A percentile compares a stretch with the other conserved stretches of the same genome.
Evolutionary conservation across 352 stramenopile species (phyloP).

Genomic region (Pythium dissotocum): DNA sequence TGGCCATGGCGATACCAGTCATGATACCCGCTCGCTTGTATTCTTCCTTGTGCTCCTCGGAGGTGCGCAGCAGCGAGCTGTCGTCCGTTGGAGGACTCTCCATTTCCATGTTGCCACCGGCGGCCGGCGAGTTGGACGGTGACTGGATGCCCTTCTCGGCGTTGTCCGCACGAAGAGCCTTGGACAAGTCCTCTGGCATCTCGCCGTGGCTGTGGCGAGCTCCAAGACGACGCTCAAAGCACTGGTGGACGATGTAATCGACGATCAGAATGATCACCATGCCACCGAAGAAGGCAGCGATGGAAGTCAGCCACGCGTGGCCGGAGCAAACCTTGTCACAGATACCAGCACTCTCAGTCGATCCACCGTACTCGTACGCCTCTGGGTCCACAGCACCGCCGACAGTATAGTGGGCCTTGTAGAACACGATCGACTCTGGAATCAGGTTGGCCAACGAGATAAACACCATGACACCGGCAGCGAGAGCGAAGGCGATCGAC

Average conservation of each 20-base stretch:
- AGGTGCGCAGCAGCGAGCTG: slow-evolving; percentile 13
- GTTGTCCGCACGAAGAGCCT: slow-evolving; percentile 4
- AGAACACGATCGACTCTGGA: slow-evolving; percentile 56
- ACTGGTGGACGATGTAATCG: slow-evolving; percentile 60
- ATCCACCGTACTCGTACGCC: slow-evolving; percentile 60
- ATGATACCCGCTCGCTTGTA: slow-evolving; percentile 89
- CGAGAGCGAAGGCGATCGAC: slow-evolving; percentile 70
- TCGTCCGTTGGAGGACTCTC: slow-evolving; percentile 9
- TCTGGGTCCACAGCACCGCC: slow-evolving; percentile 55
- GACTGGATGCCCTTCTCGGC: slow-evolving; percentile 21
- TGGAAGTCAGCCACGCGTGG: slow-evolving; percentile 61
- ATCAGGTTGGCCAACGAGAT: slow-evolving; percentile 74
- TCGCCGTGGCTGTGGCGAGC: slow-evolving; percentile 35
- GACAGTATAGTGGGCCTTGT: slow-evolving; percentile 54
- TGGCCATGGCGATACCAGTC: slow-evolving; percentile 93
- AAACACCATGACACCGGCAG: slow-evolving; percentile 76
- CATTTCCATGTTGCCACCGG: not conserved
- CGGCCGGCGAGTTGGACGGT: slow-evolving; percentile 22
- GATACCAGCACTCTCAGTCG: slow-evolving; percentile 34
- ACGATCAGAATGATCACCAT: slow-evolving; percentile 67
- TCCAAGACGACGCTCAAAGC: slow-evolving; percentile 34
- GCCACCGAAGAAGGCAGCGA: slow-evolving; percentile 52
- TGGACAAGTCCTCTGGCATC: slow-evolving; percentile 26
- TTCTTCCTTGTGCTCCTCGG: slow-evolving; percentile 39
- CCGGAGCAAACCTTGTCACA: slow-evolving; percentile 63